A percentile compares a stretch with the other conserved stretches of the same genome.
phyloP scores from a whole-genome alignment of 306 rosid species.

The peach (Prunus persica) region Prunus_persica_NCBIv2 NC_034016.1:12833001-12833500 shows the following conservation, averaged over 20 bases:
- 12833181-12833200: neutral
- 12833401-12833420: conserved; percentile 24
- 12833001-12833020: neutral
- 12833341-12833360: neutral
- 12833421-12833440: neutral
- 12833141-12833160: neutral
- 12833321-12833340: neutral
- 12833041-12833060: conserved; percentile 12
- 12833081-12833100: conserved; percentile 22
- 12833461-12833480: no score
- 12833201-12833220: neutral
- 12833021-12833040: neutral
- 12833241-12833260: neutral
- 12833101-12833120: neutral
- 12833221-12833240: conserved; percentile 2
- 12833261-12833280: neutral
- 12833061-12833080: neutral
- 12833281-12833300: neutral
- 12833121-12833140: neutral
- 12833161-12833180: neutral
- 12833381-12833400: neutral
- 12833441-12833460: neutral
- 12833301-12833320: neutral
- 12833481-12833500: no score
- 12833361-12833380: neutral